Conservation (phyloP, 2,329 filamentous ascomycete species). For the Xylariales sp. region DNA sequence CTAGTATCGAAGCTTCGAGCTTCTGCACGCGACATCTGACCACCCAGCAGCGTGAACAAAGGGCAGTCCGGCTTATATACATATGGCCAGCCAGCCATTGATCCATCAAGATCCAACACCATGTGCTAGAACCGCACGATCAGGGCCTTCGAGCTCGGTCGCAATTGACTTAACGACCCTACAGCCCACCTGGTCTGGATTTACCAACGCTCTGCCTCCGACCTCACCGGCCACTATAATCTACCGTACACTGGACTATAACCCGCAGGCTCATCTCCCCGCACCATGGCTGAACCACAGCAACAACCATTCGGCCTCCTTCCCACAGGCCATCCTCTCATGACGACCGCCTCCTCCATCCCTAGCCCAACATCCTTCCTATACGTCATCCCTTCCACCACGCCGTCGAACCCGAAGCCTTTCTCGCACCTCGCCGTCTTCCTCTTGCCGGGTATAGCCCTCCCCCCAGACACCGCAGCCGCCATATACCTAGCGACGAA, state of each 20-base stretch:
- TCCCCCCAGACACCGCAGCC: slow-evolving; percentile 74
- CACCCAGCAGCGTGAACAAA: too few species aligned
- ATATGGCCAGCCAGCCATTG: too few species aligned
- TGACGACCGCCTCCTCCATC: slow-evolving; percentile 48
- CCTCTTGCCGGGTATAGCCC: slow-evolving; percentile 69
- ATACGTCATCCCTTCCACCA: slow-evolving; percentile 11
- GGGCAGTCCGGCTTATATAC: too few species aligned
- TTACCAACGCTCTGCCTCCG: too few species aligned
- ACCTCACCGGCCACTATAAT: too few species aligned
- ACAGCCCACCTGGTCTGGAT: too few species aligned
- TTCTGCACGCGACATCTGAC: neutral
- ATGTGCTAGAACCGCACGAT: neutral
- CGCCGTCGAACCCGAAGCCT: slow-evolving; percentile 29
- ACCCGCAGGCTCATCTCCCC: too few species aligned
- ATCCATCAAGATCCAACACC: neutral
- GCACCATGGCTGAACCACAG: too few species aligned
- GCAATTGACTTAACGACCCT: too few species aligned
- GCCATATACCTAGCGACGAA: slow-evolving; percentile 76
- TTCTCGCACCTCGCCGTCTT: slow-evolving; percentile 88
- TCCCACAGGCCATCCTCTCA: slow-evolving; percentile 54
- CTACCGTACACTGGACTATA: too few species aligned
- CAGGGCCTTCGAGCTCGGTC: neutral
- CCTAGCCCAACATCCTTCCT: slow-evolving; percentile 28
- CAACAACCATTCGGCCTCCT: slow-evolving; percentile 54
- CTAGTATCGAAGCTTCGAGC: slow-evolving; percentile 11